Conservation (phyloP, 352 stramenopile species). For the Phytophthora brassicae region DNA sequence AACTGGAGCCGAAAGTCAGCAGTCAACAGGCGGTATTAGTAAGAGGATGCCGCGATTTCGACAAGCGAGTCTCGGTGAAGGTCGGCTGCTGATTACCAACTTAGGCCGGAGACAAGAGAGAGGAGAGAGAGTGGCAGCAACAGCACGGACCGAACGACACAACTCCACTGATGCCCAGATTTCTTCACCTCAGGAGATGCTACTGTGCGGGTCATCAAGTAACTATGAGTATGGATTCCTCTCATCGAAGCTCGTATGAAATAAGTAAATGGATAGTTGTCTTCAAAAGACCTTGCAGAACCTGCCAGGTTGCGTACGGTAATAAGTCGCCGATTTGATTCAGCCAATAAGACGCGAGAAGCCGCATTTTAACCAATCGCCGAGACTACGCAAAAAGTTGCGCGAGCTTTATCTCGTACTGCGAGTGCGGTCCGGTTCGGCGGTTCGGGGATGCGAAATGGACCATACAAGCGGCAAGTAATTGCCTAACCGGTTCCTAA, state of each 20-base stretch:
- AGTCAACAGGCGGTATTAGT: slow-evolving; percentile 9
- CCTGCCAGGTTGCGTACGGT: no score
- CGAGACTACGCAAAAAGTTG: background rate
- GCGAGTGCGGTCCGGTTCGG: slow-evolving; percentile 9
- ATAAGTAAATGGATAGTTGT: no score
- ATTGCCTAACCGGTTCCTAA: slow-evolving; percentile 18
- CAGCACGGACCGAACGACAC: background rate
- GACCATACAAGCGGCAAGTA: background rate
- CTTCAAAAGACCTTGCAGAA: no score
- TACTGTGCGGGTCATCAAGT: no score
- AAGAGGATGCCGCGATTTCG: slow-evolving; percentile 14
- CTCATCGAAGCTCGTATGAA: no score
- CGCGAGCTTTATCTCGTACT: background rate
- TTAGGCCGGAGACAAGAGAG: background rate
- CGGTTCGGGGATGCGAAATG: slow-evolving; percentile 3
- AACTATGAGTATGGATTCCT: no score
- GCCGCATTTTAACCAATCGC: background rate
- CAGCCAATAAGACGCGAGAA: background rate
- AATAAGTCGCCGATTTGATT: background rate
- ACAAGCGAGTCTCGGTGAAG: slow-evolving; percentile 24
- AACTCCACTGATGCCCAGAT: background rate
- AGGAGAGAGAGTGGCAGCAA: background rate
- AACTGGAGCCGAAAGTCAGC: slow-evolving; percentile 12
- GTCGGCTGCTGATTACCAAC: slow-evolving; percentile 19
- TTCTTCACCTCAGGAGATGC: no score